Percentiles rank a stretch among this genome's conserved stretches.
phyloP scores from a whole-genome alignment of 2,329 filamentous ascomycete genomes.

The Aureobasidium sp. region DNA sequence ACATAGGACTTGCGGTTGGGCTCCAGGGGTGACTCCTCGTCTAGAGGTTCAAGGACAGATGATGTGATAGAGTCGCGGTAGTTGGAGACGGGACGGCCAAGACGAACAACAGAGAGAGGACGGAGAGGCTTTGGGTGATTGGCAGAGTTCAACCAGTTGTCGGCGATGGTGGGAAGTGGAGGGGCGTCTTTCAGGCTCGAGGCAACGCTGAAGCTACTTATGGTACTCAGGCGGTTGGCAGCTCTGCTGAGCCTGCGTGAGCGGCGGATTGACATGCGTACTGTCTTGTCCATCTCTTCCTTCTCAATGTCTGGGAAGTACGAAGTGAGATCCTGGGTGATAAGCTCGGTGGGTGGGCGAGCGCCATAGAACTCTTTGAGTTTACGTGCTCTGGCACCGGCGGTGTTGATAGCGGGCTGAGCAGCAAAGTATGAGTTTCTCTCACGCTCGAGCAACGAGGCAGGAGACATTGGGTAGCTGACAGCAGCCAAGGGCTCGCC shows the following conservation, averaged over 20 bases:
- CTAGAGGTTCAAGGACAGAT: conserved; percentile 78
- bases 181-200: conserved; percentile 90
- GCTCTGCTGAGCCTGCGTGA: conserved; percentile 87
- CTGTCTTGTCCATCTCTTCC: conserved; percentile 91
- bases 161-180: conserved; percentile 89
- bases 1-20: conserved; percentile 93
- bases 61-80: conserved; percentile 86
- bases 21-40: conserved; percentile 81
- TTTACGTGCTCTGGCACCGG: conserved; percentile 38
- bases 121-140: conserved; percentile 39
- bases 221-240: conserved; percentile 85
- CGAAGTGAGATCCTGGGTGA: conserved; percentile 88
- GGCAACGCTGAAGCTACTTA: conserved; percentile 86
- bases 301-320: conserved; percentile 95
- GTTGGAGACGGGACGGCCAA: conserved; percentile 48
- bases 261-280: conserved; percentile 81
- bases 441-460: conserved; percentile 58
- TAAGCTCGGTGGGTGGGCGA: conserved; percentile 90
- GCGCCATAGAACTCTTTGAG: conserved; percentile 83
- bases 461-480: conserved; percentile 78
- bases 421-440: conserved; percentile 42
- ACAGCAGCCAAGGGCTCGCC: conserved; percentile 81
- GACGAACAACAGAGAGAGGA: conserved; percentile 52
- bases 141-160: conserved; percentile 72
- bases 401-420: conserved; percentile 18